phyloP scores from a whole-genome alignment of 305 asterid genomes.

The Striga hermonthica region DNA sequence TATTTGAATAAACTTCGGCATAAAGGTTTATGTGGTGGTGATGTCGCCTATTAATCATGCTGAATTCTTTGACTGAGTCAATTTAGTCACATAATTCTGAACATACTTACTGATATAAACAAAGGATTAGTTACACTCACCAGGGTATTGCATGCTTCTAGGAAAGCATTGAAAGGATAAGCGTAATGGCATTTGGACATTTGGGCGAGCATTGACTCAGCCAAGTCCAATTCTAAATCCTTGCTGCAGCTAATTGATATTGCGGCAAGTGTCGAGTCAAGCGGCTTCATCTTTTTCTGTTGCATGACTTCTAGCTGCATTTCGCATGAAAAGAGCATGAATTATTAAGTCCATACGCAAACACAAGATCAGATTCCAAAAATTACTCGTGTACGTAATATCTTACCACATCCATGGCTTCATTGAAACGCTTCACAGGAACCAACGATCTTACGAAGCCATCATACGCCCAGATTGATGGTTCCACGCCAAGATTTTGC shows the following conservation, averaged over 20 bases:
- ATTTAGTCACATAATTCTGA: constrained; percentile 15
- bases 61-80: constrained; percentile 20
- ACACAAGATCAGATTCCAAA: constrained; percentile 26
- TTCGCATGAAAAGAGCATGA: constrained; percentile 25
- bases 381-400: constrained; percentile 22
- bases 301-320: constrained; percentile 81
- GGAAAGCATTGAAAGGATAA: constrained; percentile 61
- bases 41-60: constrained; percentile 16
- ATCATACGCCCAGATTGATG: constrained; percentile 55
- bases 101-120: constrained; percentile 23
- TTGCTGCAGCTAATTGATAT: constrained; percentile 76
- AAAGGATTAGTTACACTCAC: constrained; percentile 46
- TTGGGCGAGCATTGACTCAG: constrained; percentile 62
- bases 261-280: constrained; percentile 67
- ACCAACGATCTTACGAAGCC: constrained; percentile 65
- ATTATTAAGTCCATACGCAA: constrained; percentile 24
- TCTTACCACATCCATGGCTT: constrained; percentile 75
- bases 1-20: constrained; percentile 12
- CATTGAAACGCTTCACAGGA: constrained; percentile 46
- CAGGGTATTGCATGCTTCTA: constrained; percentile 76
- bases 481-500: constrained; percentile 81
- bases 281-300: constrained; percentile 65
- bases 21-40: constrained; percentile 5
- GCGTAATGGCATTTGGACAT: constrained; percentile 41
- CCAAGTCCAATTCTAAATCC: constrained; percentile 69